Evolutionary conservation across 495 filamentous ascomycete genomes (phyloP).

Genomic region (Aspergillus egyptiacus): DNA sequence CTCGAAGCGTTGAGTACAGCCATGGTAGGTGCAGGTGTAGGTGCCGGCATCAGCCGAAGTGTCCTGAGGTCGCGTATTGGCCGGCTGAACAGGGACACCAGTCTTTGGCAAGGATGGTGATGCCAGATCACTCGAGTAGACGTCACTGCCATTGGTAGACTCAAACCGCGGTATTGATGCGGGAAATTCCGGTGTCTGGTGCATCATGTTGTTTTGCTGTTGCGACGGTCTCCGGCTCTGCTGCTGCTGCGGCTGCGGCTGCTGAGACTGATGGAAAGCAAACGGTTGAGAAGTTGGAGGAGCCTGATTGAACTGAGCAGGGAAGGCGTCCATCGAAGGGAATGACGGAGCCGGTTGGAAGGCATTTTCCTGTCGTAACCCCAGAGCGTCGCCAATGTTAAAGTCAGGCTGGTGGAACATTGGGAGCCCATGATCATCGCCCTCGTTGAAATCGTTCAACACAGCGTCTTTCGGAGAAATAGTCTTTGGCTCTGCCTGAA

Average conservation of each 20-base stretch:
- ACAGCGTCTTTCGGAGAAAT: constrained; percentile 95
- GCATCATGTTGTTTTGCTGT: constrained; percentile 34
- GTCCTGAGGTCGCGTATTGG: constrained; percentile 50
- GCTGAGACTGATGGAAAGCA: constrained; percentile 49
- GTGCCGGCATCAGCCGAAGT: constrained; percentile 74
- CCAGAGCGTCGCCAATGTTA: constrained; percentile 36
- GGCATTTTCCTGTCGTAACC: constrained; percentile 40
- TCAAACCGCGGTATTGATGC: constrained; percentile 59
- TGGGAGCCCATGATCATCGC: constrained; percentile 60
- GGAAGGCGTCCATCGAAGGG: constrained; percentile 37
- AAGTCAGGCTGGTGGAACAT: constrained; percentile 52
- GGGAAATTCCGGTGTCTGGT: constrained; percentile 55
- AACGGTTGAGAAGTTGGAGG: constrained; percentile 25
- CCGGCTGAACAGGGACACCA: constrained; percentile 23
- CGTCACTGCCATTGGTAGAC: constrained; percentile 56
- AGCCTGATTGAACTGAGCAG: constrained; percentile 30
- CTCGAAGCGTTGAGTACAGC: constrained; percentile 83
- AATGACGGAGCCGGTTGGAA: constrained; percentile 40
- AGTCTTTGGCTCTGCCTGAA: constrained; percentile 57
- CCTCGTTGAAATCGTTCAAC: constrained; percentile 68
- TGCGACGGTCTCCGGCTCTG: constrained; percentile 37
- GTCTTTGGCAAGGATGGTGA: constrained; percentile 26
- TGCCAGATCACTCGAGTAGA: constrained; percentile 22
- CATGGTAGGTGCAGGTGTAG: constrained; percentile 93
- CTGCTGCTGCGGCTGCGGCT: too few relatives aligned